A percentile compares a stretch with the other conserved stretches of the same genome.
Evolutionary conservation across 306 rosid species (phyloP).

Genomic region (Boehmeria nivea): DNA sequence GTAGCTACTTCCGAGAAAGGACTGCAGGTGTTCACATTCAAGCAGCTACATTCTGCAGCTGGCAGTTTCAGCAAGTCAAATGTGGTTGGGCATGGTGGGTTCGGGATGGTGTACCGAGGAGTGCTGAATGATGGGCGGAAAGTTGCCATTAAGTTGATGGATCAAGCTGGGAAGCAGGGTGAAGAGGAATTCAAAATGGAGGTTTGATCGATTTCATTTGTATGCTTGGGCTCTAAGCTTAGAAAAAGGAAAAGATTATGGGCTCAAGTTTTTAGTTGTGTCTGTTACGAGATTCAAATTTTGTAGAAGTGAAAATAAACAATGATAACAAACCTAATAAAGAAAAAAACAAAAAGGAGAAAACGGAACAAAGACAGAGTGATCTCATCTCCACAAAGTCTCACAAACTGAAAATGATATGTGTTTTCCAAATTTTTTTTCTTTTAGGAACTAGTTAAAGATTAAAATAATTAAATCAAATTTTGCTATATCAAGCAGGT

Average conservation of each 20-base stretch:
- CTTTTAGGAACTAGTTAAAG: too few relatives aligned
- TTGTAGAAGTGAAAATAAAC: too few relatives aligned
- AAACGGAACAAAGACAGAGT: too few relatives aligned
- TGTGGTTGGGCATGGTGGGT: constrained; percentile 87
- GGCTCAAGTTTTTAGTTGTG: neutral
- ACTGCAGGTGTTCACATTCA: constrained; percentile 71
- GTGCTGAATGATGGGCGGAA: constrained; percentile 75
- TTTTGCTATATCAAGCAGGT: constrained; percentile 17
- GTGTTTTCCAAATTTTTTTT: too few relatives aligned
- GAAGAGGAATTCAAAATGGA: constrained; percentile 86
- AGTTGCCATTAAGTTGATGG: constrained; percentile 87
- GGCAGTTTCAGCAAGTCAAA: constrained; percentile 86
- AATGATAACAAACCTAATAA: too few relatives aligned
- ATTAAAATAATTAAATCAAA: too few relatives aligned
- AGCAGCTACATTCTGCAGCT: constrained; percentile 89
- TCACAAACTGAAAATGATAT: too few relatives aligned
- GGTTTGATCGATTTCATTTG: constrained; percentile 40
- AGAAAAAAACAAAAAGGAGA: too few relatives aligned
- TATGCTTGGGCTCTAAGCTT: neutral
- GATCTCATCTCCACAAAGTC: too few relatives aligned
- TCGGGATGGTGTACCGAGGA: constrained; percentile 83
- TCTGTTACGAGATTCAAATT: too few relatives aligned
- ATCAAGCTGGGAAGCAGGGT: constrained; percentile 86
- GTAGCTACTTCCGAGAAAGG: constrained; percentile 55
- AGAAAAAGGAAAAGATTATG: neutral